Conservation (phyloP, 2,329 filamentous ascomycete genomes). For the Sclerotinia minor region DNA sequence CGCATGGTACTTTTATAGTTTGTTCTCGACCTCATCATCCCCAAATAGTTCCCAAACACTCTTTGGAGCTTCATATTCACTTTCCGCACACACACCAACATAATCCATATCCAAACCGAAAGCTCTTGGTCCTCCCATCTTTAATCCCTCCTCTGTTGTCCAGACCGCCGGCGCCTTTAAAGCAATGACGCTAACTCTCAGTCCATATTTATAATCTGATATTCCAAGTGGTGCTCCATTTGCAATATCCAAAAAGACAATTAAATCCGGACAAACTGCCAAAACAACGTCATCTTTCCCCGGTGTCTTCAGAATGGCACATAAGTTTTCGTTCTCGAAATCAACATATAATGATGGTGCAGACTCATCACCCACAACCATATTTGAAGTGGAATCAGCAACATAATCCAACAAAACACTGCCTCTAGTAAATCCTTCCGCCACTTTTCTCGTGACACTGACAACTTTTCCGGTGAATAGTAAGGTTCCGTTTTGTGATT, state of each 20-base stretch:
- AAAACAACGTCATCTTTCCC: conserved; percentile 33
- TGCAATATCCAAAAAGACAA: conserved; percentile 45
- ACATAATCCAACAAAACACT: conserved; percentile 34
- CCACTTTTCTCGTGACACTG: conserved; percentile 36
- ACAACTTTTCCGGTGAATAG: conserved; percentile 40
- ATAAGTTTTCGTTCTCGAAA: conserved; percentile 41
- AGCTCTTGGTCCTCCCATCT: conserved; percentile 45
- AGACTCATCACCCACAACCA: neutral
- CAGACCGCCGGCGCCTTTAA: conserved; percentile 53
- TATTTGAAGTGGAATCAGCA: conserved; percentile 11
- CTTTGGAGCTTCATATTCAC: conserved; percentile 36
- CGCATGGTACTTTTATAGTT: neutral
- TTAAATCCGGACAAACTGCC: conserved; percentile 39
- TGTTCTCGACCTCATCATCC: neutral
- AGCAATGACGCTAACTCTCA: conserved; percentile 52
- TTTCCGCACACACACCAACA: conserved; percentile 29
- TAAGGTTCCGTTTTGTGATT: conserved; percentile 36
- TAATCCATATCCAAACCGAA: conserved; percentile 43
- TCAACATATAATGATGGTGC: conserved; percentile 32
- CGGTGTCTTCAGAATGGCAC: conserved; percentile 30
- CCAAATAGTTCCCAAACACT: conserved; percentile 40
- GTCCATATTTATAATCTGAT: conserved; percentile 52
- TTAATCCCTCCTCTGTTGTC: conserved; percentile 45
- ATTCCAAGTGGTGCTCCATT: conserved; percentile 54
- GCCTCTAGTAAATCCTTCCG: conserved; percentile 39